These are phyloP conservation scores for Calocera viscosa DNA, from an alignment of 768 basidiomycete species.

Conservation along the genomic window DNA sequence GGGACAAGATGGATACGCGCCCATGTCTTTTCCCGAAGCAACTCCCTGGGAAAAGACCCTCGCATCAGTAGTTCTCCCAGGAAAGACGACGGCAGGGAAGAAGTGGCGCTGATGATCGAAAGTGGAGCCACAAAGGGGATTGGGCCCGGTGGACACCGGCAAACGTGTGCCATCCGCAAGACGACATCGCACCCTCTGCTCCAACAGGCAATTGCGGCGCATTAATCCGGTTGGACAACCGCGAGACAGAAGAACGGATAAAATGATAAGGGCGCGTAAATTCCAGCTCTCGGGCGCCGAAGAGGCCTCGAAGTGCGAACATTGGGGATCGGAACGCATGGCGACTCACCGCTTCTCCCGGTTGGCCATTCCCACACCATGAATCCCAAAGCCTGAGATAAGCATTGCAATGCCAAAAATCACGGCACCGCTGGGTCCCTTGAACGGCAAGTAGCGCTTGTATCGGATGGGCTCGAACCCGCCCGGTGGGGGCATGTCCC, in stretches of 20 bases:
- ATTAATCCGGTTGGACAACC: neutral
- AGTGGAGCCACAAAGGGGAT: neutral
- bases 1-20: slow-evolving; percentile 90
- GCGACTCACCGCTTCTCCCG: slow-evolving; percentile 78
- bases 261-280: neutral
- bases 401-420: slow-evolving; percentile 78
- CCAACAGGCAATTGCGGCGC: neutral
- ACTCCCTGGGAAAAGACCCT: slow-evolving; percentile 49
- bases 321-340: slow-evolving; percentile 15
- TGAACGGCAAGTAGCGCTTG: slow-evolving; percentile 86
- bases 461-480: slow-evolving; percentile 90
- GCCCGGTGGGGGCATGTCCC: slow-evolving; percentile 90
- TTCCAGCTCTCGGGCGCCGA: slow-evolving; percentile 4
- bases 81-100: neutral
- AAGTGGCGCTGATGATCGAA: neutral
- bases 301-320: neutral
- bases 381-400: slow-evolving; percentile 84
- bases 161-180: slow-evolving; percentile 4
- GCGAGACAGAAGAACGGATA: neutral
- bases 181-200: neutral
- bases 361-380: slow-evolving; percentile 79
- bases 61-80: neutral
- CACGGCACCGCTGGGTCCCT: slow-evolving; percentile 71
- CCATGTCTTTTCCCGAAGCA: slow-evolving; percentile 88
- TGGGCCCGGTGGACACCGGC: neutral